Percentiles rank a stretch among this genome's conserved stretches.
Conservation (phyloP, 805 yeast species). For the Candida sphagnicola region DNA sequence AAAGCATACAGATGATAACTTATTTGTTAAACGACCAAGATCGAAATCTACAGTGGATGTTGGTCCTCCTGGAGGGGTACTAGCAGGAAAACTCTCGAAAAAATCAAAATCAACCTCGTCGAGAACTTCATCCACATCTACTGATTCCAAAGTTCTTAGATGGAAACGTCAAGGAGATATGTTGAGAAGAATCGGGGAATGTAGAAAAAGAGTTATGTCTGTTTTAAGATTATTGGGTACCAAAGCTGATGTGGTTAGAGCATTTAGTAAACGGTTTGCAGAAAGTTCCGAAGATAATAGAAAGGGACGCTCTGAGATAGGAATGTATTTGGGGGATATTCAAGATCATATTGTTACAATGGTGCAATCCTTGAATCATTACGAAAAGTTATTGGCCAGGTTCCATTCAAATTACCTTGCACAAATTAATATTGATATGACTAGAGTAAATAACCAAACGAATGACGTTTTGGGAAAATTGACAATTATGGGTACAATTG, state of each 20-base stretch:
- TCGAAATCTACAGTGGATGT: slow-evolving; percentile 37
- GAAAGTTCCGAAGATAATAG: slow-evolving; percentile 59
- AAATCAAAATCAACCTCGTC: slow-evolving; percentile 6
- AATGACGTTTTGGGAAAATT: slow-evolving; percentile 94
- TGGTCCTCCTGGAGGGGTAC: too few species aligned
- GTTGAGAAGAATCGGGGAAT: slow-evolving; percentile 92
- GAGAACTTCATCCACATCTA: slow-evolving; percentile 20
- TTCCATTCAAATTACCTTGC: slow-evolving; percentile 97
- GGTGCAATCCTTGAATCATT: slow-evolving; percentile 93
- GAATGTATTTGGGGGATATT: slow-evolving; percentile 92
- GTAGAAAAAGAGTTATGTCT: slow-evolving; percentile 92
- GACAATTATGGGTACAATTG: slow-evolving; percentile 91
- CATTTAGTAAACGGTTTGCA: slow-evolving; percentile 84
- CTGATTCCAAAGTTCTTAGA: slow-evolving; percentile 46
- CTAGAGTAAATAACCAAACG: slow-evolving; percentile 93
- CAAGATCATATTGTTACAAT: slow-evolving; percentile 97
- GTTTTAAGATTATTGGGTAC: slow-evolving; percentile 78
- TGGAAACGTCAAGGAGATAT: slow-evolving; percentile 95
- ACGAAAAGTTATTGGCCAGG: slow-evolving; percentile 87
- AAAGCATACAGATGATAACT: slow-evolving; percentile 12
- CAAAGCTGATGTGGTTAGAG: slow-evolving; percentile 97
- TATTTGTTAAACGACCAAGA: slow-evolving; percentile 31
- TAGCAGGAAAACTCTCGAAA: slow-evolving; percentile 4
- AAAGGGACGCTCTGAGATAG: slow-evolving; percentile 70
- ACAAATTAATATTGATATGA: slow-evolving; percentile 96